These are phyloP conservation scores for Leccinum broughii DNA, from an alignment of 768 basidiomycete genomes.

Conservation along the genomic window DNA sequence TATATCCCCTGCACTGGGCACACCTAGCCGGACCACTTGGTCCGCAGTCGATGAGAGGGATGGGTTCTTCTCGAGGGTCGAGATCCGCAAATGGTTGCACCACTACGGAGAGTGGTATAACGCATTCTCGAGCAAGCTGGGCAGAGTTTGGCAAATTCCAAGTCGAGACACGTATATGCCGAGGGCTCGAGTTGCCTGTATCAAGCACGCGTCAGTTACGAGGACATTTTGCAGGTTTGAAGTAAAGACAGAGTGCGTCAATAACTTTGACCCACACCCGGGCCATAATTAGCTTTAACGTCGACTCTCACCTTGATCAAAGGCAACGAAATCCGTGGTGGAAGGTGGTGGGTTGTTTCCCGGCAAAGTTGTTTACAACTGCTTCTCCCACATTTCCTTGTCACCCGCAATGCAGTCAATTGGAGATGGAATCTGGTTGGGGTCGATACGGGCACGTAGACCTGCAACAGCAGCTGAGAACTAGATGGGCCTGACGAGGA, in stretches of 20 bases:
- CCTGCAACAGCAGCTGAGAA: slow-evolving; percentile 43
- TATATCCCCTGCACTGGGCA: slow-evolving; percentile 79
- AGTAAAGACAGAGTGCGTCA: neutral
- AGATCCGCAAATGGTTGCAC: slow-evolving; percentile 90
- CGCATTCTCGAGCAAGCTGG: slow-evolving; percentile 76
- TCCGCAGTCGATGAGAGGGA: slow-evolving; percentile 77
- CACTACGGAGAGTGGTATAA: slow-evolving; percentile 80
- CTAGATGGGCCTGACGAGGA: neutral
- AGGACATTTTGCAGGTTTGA: neutral
- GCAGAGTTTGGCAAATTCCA: slow-evolving; percentile 85
- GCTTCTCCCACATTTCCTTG: slow-evolving; percentile 73
- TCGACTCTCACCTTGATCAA: slow-evolving; percentile 79
- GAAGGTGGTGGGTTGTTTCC: slow-evolving; percentile 72
- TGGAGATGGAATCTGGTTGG: slow-evolving; percentile 89
- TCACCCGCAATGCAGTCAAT: slow-evolving; percentile 78
- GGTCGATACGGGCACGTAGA: slow-evolving; percentile 80
- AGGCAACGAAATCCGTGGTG: slow-evolving; percentile 84
- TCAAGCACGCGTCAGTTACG: slow-evolving; percentile 17
- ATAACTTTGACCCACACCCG: neutral
- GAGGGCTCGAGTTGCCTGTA: slow-evolving; percentile 86
- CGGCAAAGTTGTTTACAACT: slow-evolving; percentile 64
- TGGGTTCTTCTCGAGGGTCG: slow-evolving; percentile 73
- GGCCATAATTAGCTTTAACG: neutral
- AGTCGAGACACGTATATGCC: slow-evolving; percentile 85
- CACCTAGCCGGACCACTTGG: slow-evolving; percentile 81